Evolutionary conservation across 345 rosid genomes (phyloP).

Genomic region (Pseudoturritis turrita): DNA sequence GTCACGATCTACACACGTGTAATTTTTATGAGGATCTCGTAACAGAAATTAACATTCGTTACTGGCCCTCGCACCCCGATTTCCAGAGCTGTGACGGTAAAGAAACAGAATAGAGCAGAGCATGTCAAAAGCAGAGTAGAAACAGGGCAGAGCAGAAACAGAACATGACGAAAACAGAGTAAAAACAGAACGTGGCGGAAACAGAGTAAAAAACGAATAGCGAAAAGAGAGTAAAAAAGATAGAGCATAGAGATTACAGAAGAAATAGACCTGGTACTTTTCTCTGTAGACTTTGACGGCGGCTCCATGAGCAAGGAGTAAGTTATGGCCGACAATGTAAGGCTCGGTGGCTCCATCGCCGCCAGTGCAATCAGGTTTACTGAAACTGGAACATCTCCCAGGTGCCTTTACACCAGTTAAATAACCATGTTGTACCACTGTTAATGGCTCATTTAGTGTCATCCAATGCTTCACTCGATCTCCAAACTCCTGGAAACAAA

Average conservation of each 20-base stretch:
- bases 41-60: not conserved
- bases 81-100: no score
- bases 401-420: constrained; percentile 26
- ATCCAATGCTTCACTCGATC: constrained; percentile 48
- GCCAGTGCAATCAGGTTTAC: constrained; percentile 24
- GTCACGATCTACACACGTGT: not conserved
- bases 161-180: not conserved
- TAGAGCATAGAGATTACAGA: no score
- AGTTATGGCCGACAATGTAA: constrained; percentile 33
- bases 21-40: not conserved
- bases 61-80: no score
- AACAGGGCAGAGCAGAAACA: not conserved
- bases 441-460: constrained; percentile 39
- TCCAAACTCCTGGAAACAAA: constrained; percentile 42
- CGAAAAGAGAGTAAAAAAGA: no score
- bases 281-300: constrained; percentile 37
- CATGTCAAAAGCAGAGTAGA: not conserved
- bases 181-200: no score
- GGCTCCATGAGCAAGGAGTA: constrained; percentile 43
- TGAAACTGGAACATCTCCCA: constrained; percentile 31
- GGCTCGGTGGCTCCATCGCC: constrained; percentile 37
- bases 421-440: constrained; percentile 27
- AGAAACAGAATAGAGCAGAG: not conserved
- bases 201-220: no score
- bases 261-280: constrained; percentile 23